Evolutionary conservation across 352 stramenopile genomes (phyloP).

Genomic region (Phytophthora citricola): DNA sequence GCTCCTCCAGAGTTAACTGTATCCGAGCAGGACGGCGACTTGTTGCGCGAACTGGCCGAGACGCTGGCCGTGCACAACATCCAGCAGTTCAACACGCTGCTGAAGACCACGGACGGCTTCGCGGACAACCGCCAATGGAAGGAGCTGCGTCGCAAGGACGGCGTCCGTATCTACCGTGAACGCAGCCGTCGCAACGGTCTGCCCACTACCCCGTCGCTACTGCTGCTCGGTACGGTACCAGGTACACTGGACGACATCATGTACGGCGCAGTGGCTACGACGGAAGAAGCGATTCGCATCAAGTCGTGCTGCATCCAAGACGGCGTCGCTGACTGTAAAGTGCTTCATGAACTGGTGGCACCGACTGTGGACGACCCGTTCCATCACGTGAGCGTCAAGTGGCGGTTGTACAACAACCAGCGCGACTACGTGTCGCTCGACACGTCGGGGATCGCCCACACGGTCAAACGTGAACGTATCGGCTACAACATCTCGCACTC

Average conservation of each 20-base stretch:
- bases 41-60: constrained; percentile 20
- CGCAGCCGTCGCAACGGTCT: constrained; percentile 1
- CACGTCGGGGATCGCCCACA: constrained; percentile 31
- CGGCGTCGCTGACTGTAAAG: constrained; percentile 40
- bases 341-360: constrained; percentile 37
- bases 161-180: constrained; percentile 1
- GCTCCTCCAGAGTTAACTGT: constrained; percentile 6
- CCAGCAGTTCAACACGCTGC: constrained; percentile 7
- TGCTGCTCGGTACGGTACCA: constrained; percentile 42
- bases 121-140: constrained; percentile 1
- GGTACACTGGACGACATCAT: constrained; percentile 35
- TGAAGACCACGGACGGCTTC: constrained; percentile 8
- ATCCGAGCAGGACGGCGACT: constrained; percentile 19
- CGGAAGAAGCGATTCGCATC: constrained; percentile 43
- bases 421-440: constrained; percentile 52
- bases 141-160: constrained; percentile 6
- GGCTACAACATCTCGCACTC: constrained; percentile 48
- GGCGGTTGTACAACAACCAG: constrained; percentile 35
- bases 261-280: constrained; percentile 29
- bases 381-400: constrained; percentile 43
- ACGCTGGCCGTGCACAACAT: constrained; percentile 11
- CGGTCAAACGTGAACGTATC: constrained; percentile 25
- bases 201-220: constrained; percentile 34
- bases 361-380: constrained; percentile 36
- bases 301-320: constrained; percentile 45